A percentile compares a stretch with the other conserved stretches of the same genome.
Conservation (phyloP, 208 protist species). For the Leptomonas seymouri region DNA sequence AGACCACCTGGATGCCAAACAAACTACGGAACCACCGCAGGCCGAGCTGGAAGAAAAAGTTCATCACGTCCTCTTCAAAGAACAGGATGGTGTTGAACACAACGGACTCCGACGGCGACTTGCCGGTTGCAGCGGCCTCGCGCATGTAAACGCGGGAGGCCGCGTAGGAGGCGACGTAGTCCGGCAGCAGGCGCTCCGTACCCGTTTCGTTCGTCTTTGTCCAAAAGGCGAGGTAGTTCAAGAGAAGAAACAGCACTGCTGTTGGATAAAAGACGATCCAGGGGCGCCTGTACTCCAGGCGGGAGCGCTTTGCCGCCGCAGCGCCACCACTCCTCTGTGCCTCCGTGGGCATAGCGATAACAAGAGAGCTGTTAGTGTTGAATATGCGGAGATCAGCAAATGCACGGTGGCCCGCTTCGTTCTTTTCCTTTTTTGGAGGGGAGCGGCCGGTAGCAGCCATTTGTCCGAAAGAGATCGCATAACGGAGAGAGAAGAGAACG, state of each 20-base stretch:
- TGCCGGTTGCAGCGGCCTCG: too few relatives aligned
- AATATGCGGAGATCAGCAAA: too few relatives aligned
- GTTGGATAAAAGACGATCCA: constrained; percentile 39
- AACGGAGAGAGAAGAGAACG: too few relatives aligned
- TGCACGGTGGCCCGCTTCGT: too few relatives aligned
- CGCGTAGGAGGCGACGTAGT: constrained; percentile 22
- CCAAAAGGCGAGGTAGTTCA: constrained; percentile 63
- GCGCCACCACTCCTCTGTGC: background rate
- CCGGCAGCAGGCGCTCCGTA: constrained; percentile 36
- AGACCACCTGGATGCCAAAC: constrained; percentile 40
- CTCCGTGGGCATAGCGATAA: too few relatives aligned
- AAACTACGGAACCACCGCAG: constrained; percentile 37
- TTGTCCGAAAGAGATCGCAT: too few relatives aligned
- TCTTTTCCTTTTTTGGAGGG: too few relatives aligned
- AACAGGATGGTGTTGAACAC: constrained; percentile 17
- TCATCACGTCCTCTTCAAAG: constrained; percentile 58
- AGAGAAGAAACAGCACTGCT: constrained; percentile 44
- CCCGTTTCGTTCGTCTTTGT: constrained; percentile 36
- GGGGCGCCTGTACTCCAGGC: constrained; percentile 44
- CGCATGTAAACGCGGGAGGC: too few relatives aligned
- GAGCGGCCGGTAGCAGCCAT: too few relatives aligned
- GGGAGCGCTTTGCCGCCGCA: background rate
- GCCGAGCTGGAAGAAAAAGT: constrained; percentile 37
- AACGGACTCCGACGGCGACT: background rate
- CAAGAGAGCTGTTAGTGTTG: too few relatives aligned